phyloP scores from a whole-genome alignment of 768 basidiomycete species.

The Boletus edulis region DNA sequence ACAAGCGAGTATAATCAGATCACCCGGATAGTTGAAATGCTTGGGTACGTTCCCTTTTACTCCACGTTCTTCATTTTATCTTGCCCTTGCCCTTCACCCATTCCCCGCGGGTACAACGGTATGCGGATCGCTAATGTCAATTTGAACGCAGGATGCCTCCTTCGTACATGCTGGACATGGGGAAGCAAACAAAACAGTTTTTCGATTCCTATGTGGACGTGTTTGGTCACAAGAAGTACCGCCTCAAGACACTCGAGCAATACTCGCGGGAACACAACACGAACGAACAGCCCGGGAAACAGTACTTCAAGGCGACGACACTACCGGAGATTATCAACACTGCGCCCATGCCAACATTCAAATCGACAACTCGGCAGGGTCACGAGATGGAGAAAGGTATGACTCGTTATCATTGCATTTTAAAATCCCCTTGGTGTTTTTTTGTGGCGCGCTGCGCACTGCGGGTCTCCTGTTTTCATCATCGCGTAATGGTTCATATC shows the following conservation, averaged over 20 bases:
- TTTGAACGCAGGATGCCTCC: constrained; percentile 70
- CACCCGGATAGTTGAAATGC: constrained; percentile 95
- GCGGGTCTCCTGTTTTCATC: neutral
- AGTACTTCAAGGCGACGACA: constrained; percentile 95
- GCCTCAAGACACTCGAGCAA: constrained; percentile 89
- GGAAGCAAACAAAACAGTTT: constrained; percentile 93
- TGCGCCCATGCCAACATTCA: constrained; percentile 88
- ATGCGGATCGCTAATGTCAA: neutral
- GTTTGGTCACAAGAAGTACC: constrained; percentile 79
- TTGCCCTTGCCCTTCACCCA: neutral
- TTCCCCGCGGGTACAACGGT: neutral
- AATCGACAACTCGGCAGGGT: constrained; percentile 64
- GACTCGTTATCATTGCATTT: constrained; percentile 14
- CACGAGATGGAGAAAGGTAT: constrained; percentile 90
- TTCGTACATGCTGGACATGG: constrained; percentile 88
- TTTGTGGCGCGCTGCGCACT: neutral
- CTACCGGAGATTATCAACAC: constrained; percentile 95
- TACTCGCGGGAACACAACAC: constrained; percentile 94
- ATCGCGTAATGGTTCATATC: constrained; percentile 8
- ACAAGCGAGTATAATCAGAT: constrained; percentile 99
- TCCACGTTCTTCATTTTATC: neutral
- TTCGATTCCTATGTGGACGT: constrained; percentile 79
- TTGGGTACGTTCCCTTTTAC: constrained; percentile 64
- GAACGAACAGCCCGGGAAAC: constrained; percentile 97
- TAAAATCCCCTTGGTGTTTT: neutral